A percentile compares a stretch with the other conserved stretches of the same genome.
These are phyloP conservation scores for Phytopythium chamaehyphon DNA, from an alignment of 352 stramenopile genomes.

Conservation along the genomic window DNA sequence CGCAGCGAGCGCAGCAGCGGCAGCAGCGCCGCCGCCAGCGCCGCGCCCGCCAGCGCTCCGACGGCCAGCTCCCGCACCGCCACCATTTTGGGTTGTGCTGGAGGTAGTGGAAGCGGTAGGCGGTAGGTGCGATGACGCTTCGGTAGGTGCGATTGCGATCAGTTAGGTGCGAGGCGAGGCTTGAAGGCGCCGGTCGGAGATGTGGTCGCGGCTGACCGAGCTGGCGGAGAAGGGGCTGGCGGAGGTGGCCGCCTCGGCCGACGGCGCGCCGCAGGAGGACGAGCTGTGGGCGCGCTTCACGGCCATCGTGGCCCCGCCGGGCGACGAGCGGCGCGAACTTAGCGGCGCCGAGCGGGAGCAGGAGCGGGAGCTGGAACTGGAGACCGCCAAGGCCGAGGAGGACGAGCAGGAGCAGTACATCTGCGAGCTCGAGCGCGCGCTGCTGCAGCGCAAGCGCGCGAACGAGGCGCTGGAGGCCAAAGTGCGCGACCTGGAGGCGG, in stretches of 20 bases:
- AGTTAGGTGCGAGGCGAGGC: too few species aligned
- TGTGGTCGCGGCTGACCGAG: constrained; percentile 70
- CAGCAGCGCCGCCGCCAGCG: constrained; percentile 29
- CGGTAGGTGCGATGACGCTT: too few species aligned
- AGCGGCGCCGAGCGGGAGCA: too few species aligned
- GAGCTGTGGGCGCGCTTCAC: constrained; percentile 37
- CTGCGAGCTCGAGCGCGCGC: constrained; percentile 60
- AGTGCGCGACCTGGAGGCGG: constrained; percentile 27
- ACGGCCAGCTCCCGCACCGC: constrained; percentile 36
- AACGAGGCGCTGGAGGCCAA: constrained; percentile 54
- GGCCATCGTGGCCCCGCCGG: constrained; percentile 46
- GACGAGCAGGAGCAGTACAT: constrained; percentile 82
- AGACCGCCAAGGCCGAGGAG: too few species aligned
- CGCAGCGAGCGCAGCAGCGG: constrained; percentile 21
- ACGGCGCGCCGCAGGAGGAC: constrained; percentile 15
- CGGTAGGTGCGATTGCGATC: too few species aligned
- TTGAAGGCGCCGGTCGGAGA: too few species aligned
- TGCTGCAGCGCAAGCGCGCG: constrained; percentile 74
- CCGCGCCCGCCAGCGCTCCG: constrained; percentile 34
- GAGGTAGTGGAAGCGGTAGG: background rate
- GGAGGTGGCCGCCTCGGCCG: constrained; percentile 50
- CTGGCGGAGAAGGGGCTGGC: constrained; percentile 44
- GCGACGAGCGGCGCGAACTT: too few species aligned
- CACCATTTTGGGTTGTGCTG: constrained; percentile 8
- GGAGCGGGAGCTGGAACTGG: too few species aligned